Percentiles rank a stretch among this genome's conserved stretches.
Evolutionary conservation across 176 grass and related monocot species (phyloP).

Genomic region (Puya raimondii): DNA sequence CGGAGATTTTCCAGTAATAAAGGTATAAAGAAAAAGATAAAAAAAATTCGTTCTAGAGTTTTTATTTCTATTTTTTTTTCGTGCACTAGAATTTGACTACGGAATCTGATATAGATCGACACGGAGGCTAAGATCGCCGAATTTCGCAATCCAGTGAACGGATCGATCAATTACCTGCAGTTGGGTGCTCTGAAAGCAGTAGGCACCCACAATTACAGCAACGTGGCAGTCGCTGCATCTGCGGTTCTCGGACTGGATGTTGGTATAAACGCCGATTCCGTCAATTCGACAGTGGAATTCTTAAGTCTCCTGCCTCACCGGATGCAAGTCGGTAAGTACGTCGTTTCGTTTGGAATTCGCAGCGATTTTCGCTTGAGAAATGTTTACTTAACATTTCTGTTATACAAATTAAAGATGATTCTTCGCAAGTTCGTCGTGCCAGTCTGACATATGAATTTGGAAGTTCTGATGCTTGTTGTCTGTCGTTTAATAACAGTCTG

Average conservation of each 20-base stretch:
- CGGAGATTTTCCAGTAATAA: slow-evolving; percentile 10
- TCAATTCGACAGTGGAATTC: slow-evolving; percentile 2
- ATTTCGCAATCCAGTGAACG: not conserved
- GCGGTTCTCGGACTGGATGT: slow-evolving; percentile 16
- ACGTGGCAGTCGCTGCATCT: slow-evolving; percentile 15
- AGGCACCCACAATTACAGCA: slow-evolving; percentile 13
- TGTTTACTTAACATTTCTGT: not conserved
- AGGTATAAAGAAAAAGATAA: not conserved
- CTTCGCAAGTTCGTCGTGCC: too few relatives aligned
- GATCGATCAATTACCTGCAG: not conserved
- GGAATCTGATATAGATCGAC: not conserved
- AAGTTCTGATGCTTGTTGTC: not conserved
- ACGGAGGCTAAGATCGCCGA: not conserved
- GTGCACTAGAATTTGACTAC: not conserved
- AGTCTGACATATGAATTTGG: not conserved
- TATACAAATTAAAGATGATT: too few relatives aligned
- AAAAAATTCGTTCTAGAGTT: too few relatives aligned
- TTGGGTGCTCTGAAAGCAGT: slow-evolving; percentile 5
- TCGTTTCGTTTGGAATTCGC: too few relatives aligned
- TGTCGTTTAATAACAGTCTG: not conserved
- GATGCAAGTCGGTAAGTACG: slow-evolving; percentile 12
- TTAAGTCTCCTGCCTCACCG: slow-evolving; percentile 10
- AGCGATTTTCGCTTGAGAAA: not conserved
- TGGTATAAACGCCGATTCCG: slow-evolving; percentile 2
- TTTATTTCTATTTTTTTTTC: not conserved